Evolutionary conservation across 2,329 filamentous ascomycete species (phyloP).

Genomic region (Sarocladium brachiariae): DNA sequence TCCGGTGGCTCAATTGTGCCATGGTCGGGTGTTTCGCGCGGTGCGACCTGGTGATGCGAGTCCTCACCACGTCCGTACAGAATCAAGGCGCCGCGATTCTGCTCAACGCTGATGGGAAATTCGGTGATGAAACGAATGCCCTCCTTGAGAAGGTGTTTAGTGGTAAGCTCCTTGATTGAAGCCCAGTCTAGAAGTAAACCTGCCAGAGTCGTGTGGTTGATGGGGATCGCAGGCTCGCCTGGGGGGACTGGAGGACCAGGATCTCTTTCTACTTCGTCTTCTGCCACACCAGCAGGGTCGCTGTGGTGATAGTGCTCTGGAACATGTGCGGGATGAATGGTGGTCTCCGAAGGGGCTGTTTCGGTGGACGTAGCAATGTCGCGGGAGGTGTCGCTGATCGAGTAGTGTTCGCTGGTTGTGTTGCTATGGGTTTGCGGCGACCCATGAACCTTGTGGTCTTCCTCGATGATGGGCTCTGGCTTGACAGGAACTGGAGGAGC

Average conservation of each 20-base stretch:
- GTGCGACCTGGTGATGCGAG: slow-evolving; percentile 47
- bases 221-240: slow-evolving; percentile 65
- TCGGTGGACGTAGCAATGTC: slow-evolving; percentile 2
- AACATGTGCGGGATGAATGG: neutral
- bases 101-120: slow-evolving; percentile 72
- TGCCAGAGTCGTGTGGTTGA: slow-evolving; percentile 85
- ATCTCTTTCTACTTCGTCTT: slow-evolving; percentile 44
- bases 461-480: slow-evolving; percentile 23
- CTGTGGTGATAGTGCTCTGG: neutral
- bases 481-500: slow-evolving; percentile 16
- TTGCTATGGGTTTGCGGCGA: slow-evolving; percentile 10
- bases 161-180: slow-evolving; percentile 59
- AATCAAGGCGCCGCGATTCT: slow-evolving; percentile 64
- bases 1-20: slow-evolving; percentile 35
- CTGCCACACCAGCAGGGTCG: slow-evolving; percentile 23
- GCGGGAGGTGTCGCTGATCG: neutral
- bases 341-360: slow-evolving; percentile 3
- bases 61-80: slow-evolving; percentile 77
- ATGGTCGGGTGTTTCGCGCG: slow-evolving; percentile 32
- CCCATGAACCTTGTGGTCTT: slow-evolving; percentile 12
- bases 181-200: slow-evolving; percentile 72
- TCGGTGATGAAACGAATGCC: slow-evolving; percentile 53
- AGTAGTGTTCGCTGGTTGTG: slow-evolving; percentile 5
- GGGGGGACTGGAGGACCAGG: slow-evolving; percentile 46
- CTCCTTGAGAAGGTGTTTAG: slow-evolving; percentile 37